Evolutionary conservation across 495 filamentous ascomycete species (phyloP).

Genomic region (Xylaria nigripes): DNA sequence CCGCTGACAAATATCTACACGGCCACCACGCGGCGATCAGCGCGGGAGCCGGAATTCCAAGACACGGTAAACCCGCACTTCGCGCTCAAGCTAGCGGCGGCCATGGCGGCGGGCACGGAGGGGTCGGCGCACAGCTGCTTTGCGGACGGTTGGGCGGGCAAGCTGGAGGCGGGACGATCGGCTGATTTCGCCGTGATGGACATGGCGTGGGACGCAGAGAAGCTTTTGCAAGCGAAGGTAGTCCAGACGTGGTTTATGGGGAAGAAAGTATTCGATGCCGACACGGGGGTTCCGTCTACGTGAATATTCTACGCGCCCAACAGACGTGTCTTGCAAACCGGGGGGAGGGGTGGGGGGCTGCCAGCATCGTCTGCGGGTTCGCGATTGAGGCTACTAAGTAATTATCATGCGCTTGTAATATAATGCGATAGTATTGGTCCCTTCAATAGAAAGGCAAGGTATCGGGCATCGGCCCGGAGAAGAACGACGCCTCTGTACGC

Average conservation of each 20-base stretch:
- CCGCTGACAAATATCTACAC: conserved; percentile 52
- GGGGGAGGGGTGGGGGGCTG: no score
- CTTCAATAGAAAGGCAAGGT: no score
- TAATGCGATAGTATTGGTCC: no score
- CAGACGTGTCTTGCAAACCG: no score
- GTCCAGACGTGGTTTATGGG: conserved; percentile 51
- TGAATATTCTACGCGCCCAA: no score
- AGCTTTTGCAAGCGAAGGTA: conserved; percentile 44
- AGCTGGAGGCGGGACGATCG: conserved; percentile 39
- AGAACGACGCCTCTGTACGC: no score
- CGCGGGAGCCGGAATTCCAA: conserved; percentile 39
- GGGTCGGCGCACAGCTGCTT: conserved; percentile 53
- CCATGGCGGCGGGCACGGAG: conserved; percentile 46
- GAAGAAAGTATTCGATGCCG: conserved; percentile 36
- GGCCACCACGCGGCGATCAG: conserved; percentile 49
- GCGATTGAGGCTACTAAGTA: no score
- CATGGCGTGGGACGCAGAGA: conserved; percentile 47
- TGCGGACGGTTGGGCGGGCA: conserved; percentile 44
- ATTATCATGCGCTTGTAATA: no score
- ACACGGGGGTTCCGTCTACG: neutral
- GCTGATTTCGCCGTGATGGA: conserved; percentile 54
- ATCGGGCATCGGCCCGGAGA: no score
- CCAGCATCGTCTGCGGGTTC: no score
- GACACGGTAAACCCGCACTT: conserved; percentile 47
- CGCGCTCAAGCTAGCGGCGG: conserved; percentile 42